Base-by-base conservation (phyloP, 768 basidiomycete species). In the Strobilomyces echinocephalus region DNA sequence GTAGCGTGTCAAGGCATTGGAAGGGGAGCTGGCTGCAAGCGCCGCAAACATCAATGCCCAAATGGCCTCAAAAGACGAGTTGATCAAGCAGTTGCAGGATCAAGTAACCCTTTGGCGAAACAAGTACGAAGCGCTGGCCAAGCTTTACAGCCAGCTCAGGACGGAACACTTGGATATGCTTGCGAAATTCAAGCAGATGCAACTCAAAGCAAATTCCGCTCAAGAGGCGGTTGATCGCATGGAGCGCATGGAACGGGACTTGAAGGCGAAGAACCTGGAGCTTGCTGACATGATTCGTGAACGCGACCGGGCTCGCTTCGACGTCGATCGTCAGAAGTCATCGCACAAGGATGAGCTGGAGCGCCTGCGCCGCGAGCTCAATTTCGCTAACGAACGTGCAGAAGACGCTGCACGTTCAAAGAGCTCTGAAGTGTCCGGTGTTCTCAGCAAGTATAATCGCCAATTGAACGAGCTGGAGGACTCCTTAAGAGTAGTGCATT, bases 241-340 rank as follows among this genome's bases (percentile, higher is more conserved):
- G 94, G 97, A 98, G 70, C 79, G 95, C 53, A 98, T 98, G 94
- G 97, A 99, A 68, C 79, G 94, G 33, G 97, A 99, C 67, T 76
- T 98, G 62, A 99, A 98, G 74, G 79, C 91, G n/a, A 99, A 99
- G 81, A 99, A 97, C 66, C 72, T 99, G 51, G 97, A 98, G 69
- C 76, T 99, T 18, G 97, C 97, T 21, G 97, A 98, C 67, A 99
- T 99, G 97, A 88, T 99, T 61, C 82, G 95, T 43, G 97, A 99
- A 71, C 84, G 97, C 33, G 97, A 99, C 67, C 80, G 95, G 52
- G 94, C 95, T 34, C 79, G 97, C 41, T 98, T 97, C 64, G 97
- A 99, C 60, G 75, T 97, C 21, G 97, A 99, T 66, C 79, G 97
- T 20, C 81, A 91, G 67, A 97, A 95, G 73, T 83, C 91, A 6